Percentiles rank a stretch among this genome's conserved stretches.
Evolutionary conservation across 2,329 filamentous ascomycete genomes (phyloP).

Genomic region (Venturiaceae sp.): DNA sequence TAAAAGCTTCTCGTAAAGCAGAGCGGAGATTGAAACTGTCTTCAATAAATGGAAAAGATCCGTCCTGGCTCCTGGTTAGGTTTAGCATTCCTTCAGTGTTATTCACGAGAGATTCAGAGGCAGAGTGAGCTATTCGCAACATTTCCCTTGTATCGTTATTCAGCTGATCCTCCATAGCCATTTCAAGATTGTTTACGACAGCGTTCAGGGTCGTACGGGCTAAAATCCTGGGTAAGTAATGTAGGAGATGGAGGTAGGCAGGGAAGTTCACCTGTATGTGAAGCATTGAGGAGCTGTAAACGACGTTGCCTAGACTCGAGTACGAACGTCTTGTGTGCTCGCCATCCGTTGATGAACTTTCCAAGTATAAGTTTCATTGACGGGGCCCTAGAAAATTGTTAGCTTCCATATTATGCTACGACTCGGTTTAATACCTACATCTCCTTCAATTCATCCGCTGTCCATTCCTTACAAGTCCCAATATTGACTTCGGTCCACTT

Average conservation of each 20-base stretch:
- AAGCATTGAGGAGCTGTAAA: conserved; percentile 74
- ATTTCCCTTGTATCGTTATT: conserved; percentile 80
- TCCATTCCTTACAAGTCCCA: conserved; percentile 79
- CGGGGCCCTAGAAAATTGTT: conserved; percentile 81
- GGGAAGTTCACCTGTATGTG: conserved; percentile 60
- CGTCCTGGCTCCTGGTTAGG: conserved; percentile 78
- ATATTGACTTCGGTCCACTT: conserved; percentile 72
- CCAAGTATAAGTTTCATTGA: conserved; percentile 82
- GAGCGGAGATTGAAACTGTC: conserved; percentile 64
- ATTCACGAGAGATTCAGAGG: conserved; percentile 85
- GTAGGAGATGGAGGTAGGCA: too few species aligned
- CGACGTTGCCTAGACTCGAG: conserved; percentile 73
- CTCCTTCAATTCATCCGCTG: conserved; percentile 56
- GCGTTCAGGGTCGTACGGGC: conserved; percentile 75
- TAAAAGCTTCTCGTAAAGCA: conserved; percentile 67
- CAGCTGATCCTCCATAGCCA: conserved; percentile 70
- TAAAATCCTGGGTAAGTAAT: background rate
- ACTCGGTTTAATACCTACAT: too few species aligned
- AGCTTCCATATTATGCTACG: background rate
- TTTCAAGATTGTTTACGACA: conserved; percentile 90
- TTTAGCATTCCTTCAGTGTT: conserved; percentile 89
- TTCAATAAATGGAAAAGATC: conserved; percentile 66
- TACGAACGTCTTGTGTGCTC: conserved; percentile 75
- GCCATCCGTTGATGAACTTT: conserved; percentile 86
- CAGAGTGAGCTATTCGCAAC: conserved; percentile 73